Evolutionary conservation across 345 rosid genomes (phyloP).

Genomic region (Gossypium arboreum): DNA sequence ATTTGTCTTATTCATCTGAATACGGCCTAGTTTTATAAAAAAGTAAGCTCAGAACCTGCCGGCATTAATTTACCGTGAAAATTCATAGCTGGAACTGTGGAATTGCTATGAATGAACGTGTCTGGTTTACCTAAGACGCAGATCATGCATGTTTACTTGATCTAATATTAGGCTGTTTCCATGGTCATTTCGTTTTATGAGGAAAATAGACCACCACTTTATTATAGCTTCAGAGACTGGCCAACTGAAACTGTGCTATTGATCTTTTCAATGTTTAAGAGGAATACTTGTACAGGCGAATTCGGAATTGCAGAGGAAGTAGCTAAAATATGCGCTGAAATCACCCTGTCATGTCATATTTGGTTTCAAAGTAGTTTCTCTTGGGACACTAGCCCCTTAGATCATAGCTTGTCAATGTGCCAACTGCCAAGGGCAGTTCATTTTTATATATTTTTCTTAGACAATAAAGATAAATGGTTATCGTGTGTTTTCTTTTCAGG

Average conservation of each 20-base stretch:
- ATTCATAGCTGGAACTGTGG: slow-evolving; percentile 4
- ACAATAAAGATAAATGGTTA: slow-evolving; percentile 4
- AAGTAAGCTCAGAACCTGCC: background rate
- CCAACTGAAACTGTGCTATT: background rate
- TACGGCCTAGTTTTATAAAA: background rate
- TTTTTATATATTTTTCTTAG: slow-evolving; percentile 16
- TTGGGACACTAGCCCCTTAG: background rate
- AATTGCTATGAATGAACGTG: background rate
- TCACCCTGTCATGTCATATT: background rate
- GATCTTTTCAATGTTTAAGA: background rate
- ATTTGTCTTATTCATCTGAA: background rate
- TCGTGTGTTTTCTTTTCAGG: slow-evolving; percentile 32
- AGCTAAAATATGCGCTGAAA: background rate
- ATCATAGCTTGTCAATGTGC: background rate
- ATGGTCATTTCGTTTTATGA: background rate
- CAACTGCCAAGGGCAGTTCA: background rate
- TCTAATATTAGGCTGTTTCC: background rate
- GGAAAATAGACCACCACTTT: background rate
- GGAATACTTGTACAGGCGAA: background rate
- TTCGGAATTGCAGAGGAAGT: background rate
- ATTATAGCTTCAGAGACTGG: background rate
- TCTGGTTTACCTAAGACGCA: background rate
- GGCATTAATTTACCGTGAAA: background rate
- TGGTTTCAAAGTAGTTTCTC: background rate
- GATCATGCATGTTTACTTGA: background rate